Base-by-base conservation (phyloP, 2,329 filamentous ascomycete species). In the Penicillium sp. region DNA sequence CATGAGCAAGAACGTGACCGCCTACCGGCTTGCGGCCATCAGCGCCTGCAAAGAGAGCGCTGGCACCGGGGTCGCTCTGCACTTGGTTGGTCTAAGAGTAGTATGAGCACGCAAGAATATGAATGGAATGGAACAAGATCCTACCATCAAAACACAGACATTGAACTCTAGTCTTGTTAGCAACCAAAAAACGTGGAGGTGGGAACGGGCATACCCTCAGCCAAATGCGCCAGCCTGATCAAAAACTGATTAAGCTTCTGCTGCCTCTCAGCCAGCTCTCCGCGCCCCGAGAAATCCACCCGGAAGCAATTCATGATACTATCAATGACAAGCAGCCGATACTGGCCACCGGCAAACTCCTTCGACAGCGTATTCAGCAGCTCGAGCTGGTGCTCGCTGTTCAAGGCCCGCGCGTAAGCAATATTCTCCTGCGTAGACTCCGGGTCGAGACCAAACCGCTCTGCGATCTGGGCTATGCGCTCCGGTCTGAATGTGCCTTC, bases 251-350 rank as follows among this genome's bases (percentile, higher is more conserved):
- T 84, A 30, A 89, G 76, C 64, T 86, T 87, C 71, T 87, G 83
- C 70, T 89, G 86, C 26, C 86, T 80, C 62, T 88, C 86, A 20
- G 83, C 83, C 56, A 88, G 77, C 67, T 89, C 86, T 18, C 84
- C 86, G 55, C 86, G 82, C 7, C 86, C 86, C 63, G 78, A 80
- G 63, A 82, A 89, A 70, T 88, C 86, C 46, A 85, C 84, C 33
- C 86, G 81, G 64, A 87, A 89, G 55, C 85, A 81, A 47, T 85
- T 83, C 81, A 88, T 87, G 65, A 88, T 85, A 64, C 84, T 87
- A 71, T 89, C 86, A 64, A 89, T 82, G 61, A 89, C 79, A 51
- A 89, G 76, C 52, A 89, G 79, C 26, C 85, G 81, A 64, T 85
- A 89, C 62, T 86, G 81, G 43, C 85, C 84, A 8, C 77, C 79